These are phyloP conservation scores for Fusarium sp. DNA, from an alignment of 2,329 filamentous ascomycete genomes.

Conservation along the genomic window DNA sequence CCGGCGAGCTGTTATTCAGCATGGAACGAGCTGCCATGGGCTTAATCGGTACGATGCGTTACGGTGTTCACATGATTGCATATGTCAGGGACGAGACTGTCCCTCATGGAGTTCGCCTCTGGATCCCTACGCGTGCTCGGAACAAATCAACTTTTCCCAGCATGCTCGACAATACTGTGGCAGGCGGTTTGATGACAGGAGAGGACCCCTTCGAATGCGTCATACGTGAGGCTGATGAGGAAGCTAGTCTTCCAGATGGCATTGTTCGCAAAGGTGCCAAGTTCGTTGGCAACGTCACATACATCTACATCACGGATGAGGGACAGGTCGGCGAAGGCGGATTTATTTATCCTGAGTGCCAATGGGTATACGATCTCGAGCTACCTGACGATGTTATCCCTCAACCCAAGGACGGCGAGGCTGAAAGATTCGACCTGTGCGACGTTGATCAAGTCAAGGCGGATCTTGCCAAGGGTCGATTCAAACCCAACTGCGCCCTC, in stretches of 20 bases:
- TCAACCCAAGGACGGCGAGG: slow-evolving; percentile 87
- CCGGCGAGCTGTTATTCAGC: slow-evolving; percentile 74
- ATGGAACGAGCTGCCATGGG: slow-evolving; percentile 82
- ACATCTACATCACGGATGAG: slow-evolving; percentile 83
- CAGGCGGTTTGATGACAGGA: slow-evolving; percentile 80
- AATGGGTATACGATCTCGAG: slow-evolving; percentile 92
- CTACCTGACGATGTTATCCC: slow-evolving; percentile 76
- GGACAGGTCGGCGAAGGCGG: slow-evolving; percentile 83
- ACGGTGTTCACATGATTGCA: slow-evolving; percentile 85
- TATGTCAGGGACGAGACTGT: slow-evolving; percentile 65
- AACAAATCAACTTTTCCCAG: slow-evolving; percentile 88
- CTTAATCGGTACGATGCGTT: slow-evolving; percentile 80
- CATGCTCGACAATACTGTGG: slow-evolving; percentile 97
- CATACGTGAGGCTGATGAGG: slow-evolving; percentile 88
- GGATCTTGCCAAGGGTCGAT: slow-evolving; percentile 77
- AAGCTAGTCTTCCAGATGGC: slow-evolving; percentile 81
- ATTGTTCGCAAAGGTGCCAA: slow-evolving; percentile 72
- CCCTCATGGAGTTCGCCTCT: slow-evolving; percentile 76
- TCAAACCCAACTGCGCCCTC: slow-evolving; percentile 93
- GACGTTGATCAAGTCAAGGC: slow-evolving; percentile 80
- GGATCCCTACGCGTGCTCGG: slow-evolving; percentile 82
- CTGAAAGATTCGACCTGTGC: slow-evolving; percentile 84
- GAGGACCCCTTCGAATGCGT: slow-evolving; percentile 85
- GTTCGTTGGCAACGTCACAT: slow-evolving; percentile 79
- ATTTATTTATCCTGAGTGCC: slow-evolving; percentile 88